These are phyloP conservation scores for Gamarada debralockiae DNA, from an alignment of 495 filamentous ascomycete genomes.

Conservation along the genomic window DNA sequence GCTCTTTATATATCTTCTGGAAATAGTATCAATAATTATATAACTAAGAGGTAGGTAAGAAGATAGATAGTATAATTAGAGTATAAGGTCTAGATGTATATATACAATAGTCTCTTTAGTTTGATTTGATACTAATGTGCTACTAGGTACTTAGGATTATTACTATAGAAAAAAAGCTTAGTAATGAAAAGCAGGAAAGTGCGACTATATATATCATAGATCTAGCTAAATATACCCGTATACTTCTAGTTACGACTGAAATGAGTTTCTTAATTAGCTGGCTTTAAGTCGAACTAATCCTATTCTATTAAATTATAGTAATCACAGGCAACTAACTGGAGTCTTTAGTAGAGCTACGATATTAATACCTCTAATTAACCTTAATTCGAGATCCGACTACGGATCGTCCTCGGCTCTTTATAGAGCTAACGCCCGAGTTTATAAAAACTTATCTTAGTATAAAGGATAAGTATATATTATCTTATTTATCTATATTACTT, in stretches of 20 bases:
- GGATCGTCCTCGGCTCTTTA: constrained; percentile 26
- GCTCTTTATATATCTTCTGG: too few species aligned
- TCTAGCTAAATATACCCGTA: not conserved
- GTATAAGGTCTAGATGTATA: constrained; percentile 1
- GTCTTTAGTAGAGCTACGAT: constrained; percentile 31
- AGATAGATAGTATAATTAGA: constrained; percentile 40
- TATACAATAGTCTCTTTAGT: not conserved
- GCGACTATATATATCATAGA: constrained; percentile 27
- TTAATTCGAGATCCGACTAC: constrained; percentile 28
- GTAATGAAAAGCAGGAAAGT: constrained; percentile 19
- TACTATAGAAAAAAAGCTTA: constrained; percentile 21
- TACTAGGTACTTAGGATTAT: constrained; percentile 20
- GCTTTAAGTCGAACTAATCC: not conserved
- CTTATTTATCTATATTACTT: too few species aligned
- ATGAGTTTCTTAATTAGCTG: not conserved
- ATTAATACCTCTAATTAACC: constrained; percentile 13
- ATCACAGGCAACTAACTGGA: too few species aligned
- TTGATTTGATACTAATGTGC: not conserved
- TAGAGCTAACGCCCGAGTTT: constrained; percentile 29
- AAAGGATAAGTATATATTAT: constrained; percentile 25
- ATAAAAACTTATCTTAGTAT: constrained; percentile 28
- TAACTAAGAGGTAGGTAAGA: constrained; percentile 48
- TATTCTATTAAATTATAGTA: too few species aligned
- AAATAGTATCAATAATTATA: constrained; percentile 17
- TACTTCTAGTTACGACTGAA: not conserved